A percentile compares a stretch with the other conserved stretches of the same genome.
Conservation (phyloP, 2,329 filamentous ascomycete species). For the Sclerotinia glacialis region DNA sequence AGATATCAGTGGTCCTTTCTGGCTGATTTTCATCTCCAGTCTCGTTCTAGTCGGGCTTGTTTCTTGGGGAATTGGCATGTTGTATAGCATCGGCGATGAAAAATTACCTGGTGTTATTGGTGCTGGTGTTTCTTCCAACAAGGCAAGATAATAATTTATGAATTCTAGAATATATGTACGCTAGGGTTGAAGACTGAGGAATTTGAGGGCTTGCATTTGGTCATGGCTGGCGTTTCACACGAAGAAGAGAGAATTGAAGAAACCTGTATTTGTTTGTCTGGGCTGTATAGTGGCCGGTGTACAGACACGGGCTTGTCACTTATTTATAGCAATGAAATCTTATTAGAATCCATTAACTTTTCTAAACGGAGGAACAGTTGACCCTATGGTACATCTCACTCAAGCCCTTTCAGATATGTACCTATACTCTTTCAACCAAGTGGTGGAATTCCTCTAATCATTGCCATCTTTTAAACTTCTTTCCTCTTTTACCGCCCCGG, state of each 20-base stretch:
- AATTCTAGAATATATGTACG: conserved; percentile 18
- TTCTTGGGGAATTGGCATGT: conserved; percentile 68
- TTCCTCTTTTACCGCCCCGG: too few relatives aligned
- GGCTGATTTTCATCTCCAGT: conserved; percentile 75
- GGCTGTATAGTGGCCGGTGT: conserved; percentile 16
- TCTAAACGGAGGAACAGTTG: not conserved
- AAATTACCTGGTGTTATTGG: conserved; percentile 91
- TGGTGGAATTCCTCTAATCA: not conserved
- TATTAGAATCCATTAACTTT: not conserved
- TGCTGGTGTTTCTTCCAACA: conserved; percentile 77
- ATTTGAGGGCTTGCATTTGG: conserved; percentile 6
- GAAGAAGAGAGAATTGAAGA: conserved; percentile 12
- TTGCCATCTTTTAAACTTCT: too few relatives aligned
- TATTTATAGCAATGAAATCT: conserved; percentile 15
- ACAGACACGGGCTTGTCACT: conserved; percentile 6
- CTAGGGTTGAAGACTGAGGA: conserved; percentile 12
- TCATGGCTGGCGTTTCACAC: conserved; percentile 16
- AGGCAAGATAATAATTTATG: conserved; percentile 40
- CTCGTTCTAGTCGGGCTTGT: conserved; percentile 67
- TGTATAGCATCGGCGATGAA: conserved; percentile 82
- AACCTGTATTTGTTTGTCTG: conserved; percentile 19
- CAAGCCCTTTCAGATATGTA: not conserved
- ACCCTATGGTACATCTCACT: not conserved
- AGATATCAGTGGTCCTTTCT: conserved; percentile 86
- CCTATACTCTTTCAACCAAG: not conserved